Evolutionary conservation across 2,329 filamentous ascomycete species (phyloP), one percentile per base, ranked within the genome.

Genomic region (Cladosporium sp.): DNA sequence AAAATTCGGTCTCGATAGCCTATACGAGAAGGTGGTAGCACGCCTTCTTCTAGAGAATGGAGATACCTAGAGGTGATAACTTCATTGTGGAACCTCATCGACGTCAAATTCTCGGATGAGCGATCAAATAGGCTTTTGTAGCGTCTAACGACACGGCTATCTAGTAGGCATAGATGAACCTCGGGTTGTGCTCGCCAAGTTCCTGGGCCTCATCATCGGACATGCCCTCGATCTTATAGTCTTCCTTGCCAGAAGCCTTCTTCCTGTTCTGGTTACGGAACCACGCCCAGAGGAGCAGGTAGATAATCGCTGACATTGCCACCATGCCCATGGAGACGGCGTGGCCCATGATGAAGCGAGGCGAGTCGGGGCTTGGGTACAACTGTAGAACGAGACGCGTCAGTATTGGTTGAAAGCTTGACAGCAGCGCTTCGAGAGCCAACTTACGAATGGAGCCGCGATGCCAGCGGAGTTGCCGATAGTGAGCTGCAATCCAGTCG

Each of bases 391-490:
- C 22, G 22, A 31, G 28, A 16, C 14, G 28, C 3, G 34, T 32
- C 31, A 34, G 33, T 46, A 31, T 19, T 10, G 18, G 10, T 13
- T n/a, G 11, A 14, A 16, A 34, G n/a, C 9, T 33, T 46, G 22
- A 28, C 22, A 28, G 22, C 22, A 28, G 22, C 19, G 19, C n/a
- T 19, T 22, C 13, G 43, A 34, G 41, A n/a, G 11, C n/a, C 11
- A 10, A 37, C 31, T 46, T 31, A 46, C 35, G 19, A 53, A 53
- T 9, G 43, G 43, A 32, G 50, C 22, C 82, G 89, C 85, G 58
- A 90, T 85, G 2, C 87, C 87, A 10, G 82, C 79, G 11, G 77
- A 74, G 58, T 90, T 90, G 2, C 85, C 86, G 49, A 85, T 77
- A 0, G 81, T 87, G 33, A 89, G 72, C 65, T 89, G 85, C 64